These are phyloP conservation scores for Sclerotinia trifoliorum DNA, from an alignment of 2,329 filamentous ascomycete species.

Conservation along the genomic window DNA sequence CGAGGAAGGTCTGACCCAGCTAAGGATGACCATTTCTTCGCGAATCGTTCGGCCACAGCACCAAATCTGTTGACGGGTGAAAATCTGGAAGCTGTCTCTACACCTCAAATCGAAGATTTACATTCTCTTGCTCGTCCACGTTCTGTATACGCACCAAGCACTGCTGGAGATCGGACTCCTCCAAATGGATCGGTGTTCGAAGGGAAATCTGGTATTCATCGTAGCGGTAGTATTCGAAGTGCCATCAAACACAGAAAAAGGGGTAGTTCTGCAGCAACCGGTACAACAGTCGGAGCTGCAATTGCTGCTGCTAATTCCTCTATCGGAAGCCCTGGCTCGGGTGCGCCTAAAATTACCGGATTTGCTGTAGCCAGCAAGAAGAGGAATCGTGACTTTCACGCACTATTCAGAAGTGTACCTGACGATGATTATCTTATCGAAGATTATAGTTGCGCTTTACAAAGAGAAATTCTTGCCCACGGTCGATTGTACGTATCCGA, in stretches of 20 bases:
- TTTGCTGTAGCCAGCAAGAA: conserved; percentile 97
- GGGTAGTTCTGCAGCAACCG: conserved; percentile 71
- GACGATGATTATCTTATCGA: conserved; percentile 98
- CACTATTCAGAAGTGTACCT: conserved; percentile 90
- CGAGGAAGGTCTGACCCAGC: conserved; percentile 32
- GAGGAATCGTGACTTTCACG: conserved; percentile 92
- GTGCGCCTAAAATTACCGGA: conserved; percentile 77
- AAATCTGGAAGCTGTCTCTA: conserved; percentile 28
- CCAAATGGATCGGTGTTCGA: conserved; percentile 65
- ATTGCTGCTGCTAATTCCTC: conserved; percentile 69
- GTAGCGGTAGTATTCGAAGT: conserved; percentile 67
- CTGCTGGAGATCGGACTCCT: conserved; percentile 61
- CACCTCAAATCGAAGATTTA: conserved; percentile 33
- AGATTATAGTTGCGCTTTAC: conserved; percentile 94
- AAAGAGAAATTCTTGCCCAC: conserved; percentile 92
- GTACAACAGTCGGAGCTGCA: conserved; percentile 63
- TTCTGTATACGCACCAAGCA: conserved; percentile 51
- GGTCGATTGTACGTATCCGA: conserved; percentile 95
- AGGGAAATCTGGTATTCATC: conserved; percentile 50
- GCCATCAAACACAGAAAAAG: conserved; percentile 61
- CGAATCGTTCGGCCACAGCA: conserved; percentile 10
- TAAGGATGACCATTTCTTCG: conserved; percentile 32
- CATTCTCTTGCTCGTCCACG: conserved; percentile 42
- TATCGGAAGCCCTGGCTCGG: conserved; percentile 60
- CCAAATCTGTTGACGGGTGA: conserved; percentile 25